Conservation (phyloP, 495 filamentous ascomycete genomes). For the Neurospora sp. region DNA sequence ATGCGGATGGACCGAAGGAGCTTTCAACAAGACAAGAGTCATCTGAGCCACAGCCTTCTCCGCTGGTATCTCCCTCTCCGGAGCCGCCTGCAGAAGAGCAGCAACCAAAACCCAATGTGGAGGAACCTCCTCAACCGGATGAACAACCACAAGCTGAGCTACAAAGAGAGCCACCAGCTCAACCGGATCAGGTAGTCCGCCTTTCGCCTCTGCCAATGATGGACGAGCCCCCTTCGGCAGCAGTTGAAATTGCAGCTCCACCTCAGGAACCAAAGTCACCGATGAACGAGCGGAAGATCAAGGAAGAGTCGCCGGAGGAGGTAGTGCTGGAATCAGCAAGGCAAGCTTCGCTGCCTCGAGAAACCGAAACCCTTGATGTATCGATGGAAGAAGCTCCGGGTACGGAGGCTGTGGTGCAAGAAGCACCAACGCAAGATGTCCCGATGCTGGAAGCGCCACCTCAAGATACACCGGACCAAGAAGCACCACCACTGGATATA, state of each 20-base stretch:
- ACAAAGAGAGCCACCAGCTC: neutral
- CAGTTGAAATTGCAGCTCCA: neutral
- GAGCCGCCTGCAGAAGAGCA: neutral
- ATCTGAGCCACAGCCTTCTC: neutral
- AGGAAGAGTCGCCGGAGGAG: neutral
- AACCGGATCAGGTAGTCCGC: neutral
- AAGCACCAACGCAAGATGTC: neutral
- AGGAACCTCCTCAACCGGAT: neutral
- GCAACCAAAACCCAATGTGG: neutral
- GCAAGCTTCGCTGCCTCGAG: neutral
- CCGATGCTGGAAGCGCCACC: neutral
- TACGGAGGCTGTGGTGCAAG: neutral
- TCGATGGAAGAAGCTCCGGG: neutral
- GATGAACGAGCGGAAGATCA: neutral
- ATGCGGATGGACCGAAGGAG: conserved; percentile 32
- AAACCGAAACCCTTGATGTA: neutral
- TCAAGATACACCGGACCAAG: neutral
- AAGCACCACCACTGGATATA: neutral
- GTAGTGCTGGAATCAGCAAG: neutral
- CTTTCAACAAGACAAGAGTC: neutral
- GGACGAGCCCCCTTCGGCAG: neutral
- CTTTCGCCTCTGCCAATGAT: neutral
- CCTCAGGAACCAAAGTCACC: neutral
- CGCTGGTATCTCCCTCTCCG: neutral
- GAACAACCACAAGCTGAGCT: neutral